Percentiles rank a stretch among this genome's conserved stretches.
Evolutionary conservation across 345 rosid genomes (phyloP).

Genomic region (Brassica carinata): DNA sequence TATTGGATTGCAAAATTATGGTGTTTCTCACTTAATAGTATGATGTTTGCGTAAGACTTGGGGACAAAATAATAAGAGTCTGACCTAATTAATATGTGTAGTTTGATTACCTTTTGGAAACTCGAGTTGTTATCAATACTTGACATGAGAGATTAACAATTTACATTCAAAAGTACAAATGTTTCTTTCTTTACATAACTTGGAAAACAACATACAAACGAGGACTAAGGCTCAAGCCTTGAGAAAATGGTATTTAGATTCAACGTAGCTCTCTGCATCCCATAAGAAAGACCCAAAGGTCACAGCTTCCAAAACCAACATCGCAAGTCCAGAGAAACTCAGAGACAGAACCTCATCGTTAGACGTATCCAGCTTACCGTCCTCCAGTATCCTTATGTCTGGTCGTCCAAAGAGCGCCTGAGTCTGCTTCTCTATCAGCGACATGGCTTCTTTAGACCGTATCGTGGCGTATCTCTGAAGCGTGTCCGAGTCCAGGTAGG

Average conservation of each 20-base stretch:
- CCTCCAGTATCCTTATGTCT: constrained; percentile 67
- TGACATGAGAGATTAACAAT: constrained; percentile 27
- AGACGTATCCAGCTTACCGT: constrained; percentile 68
- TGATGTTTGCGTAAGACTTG: no score
- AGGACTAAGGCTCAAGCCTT: constrained; percentile 45
- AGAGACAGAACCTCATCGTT: constrained; percentile 62
- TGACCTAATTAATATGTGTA: neutral
- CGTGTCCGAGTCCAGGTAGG: constrained; percentile 82
- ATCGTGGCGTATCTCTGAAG: constrained; percentile 90
- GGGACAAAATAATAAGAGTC: no score
- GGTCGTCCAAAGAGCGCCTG: constrained; percentile 92
- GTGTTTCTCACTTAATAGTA: no score
- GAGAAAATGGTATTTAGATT: constrained; percentile 72
- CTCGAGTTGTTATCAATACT: constrained; percentile 7
- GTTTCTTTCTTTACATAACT: constrained; percentile 26
- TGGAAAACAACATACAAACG: constrained; percentile 10
- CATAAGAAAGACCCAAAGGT: constrained; percentile 89
- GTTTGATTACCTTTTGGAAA: neutral
- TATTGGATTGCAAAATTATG: no score
- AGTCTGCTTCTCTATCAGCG: constrained; percentile 84
- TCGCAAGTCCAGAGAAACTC: constrained; percentile 72
- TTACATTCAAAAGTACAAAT: constrained; percentile 29
- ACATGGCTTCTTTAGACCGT: constrained; percentile 86
- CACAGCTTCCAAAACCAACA: constrained; percentile 89
- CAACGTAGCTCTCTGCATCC: constrained; percentile 89